Conservation (phyloP, 2,329 filamentous ascomycete genomes). For the Cercospora beticola region DNA sequence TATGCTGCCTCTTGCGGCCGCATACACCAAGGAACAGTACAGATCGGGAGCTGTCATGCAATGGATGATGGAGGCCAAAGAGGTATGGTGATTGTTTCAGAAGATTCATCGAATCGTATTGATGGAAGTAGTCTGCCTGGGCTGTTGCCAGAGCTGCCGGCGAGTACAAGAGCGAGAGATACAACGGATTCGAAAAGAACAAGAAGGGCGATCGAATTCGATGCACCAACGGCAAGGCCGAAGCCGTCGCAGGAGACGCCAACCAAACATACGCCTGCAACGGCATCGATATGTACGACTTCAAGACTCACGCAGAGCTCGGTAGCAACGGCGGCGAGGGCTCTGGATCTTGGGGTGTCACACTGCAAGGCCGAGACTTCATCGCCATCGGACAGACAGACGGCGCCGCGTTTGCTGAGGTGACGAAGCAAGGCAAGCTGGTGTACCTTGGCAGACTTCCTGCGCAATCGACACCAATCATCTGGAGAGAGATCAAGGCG, state of each 20-base stretch:
- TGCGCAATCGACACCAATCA: slow-evolving; percentile 47
- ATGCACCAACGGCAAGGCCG: slow-evolving; percentile 48
- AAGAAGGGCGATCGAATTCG: slow-evolving; percentile 15
- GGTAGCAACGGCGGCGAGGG: slow-evolving; percentile 50
- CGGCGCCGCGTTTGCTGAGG: slow-evolving; percentile 56
- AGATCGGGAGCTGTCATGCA: slow-evolving; percentile 24
- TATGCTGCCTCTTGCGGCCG: slow-evolving; percentile 20
- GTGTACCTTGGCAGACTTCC: slow-evolving; percentile 56
- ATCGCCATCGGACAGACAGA: slow-evolving; percentile 57
- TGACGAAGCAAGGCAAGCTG: slow-evolving; percentile 52
- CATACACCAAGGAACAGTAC: slow-evolving; percentile 25
- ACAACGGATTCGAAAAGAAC: slow-evolving; percentile 21
- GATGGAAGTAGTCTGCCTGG: slow-evolving; percentile 24
- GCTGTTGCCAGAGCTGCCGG: slow-evolving; percentile 25
- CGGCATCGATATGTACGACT: slow-evolving; percentile 55
- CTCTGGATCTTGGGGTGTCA: slow-evolving; percentile 56
- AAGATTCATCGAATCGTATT: not conserved
- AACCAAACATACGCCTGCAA: slow-evolving; percentile 52
- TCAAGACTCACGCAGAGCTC: slow-evolving; percentile 55
- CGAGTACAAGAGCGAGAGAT: slow-evolving; percentile 27
- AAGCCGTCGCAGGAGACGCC: slow-evolving; percentile 47
- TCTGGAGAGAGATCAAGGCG: slow-evolving; percentile 55
- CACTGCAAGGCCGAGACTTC: slow-evolving; percentile 56
- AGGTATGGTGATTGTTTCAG: slow-evolving; percentile 9
- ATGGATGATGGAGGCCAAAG: slow-evolving; percentile 27